phyloP scores from a whole-genome alignment of 352 stramenopile genomes.

The Paralagenidium karlingii region DNA sequence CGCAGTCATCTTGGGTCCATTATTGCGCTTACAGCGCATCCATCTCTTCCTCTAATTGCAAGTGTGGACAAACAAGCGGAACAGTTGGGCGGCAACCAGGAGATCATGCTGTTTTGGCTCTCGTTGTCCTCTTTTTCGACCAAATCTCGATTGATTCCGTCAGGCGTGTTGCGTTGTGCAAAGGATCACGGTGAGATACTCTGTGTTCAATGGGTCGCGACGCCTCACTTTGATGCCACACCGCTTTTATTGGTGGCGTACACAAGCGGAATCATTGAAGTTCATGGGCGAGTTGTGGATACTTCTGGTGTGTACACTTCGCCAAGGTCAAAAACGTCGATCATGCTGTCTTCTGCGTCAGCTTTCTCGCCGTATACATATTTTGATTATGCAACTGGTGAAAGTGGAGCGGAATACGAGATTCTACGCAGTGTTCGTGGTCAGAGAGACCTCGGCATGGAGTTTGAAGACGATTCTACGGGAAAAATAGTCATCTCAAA shows the following conservation, averaged over 20 bases:
- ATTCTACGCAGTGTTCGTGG: slow-evolving; percentile 28
- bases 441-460: slow-evolving; percentile 20
- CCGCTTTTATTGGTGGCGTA: slow-evolving; percentile 59
- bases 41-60: slow-evolving; percentile 58
- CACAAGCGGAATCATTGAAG: slow-evolving; percentile 33
- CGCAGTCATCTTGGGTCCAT: slow-evolving; percentile 41
- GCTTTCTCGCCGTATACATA: slow-evolving; percentile 61
- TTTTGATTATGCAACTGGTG: slow-evolving; percentile 50
- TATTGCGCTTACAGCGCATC: slow-evolving; percentile 47
- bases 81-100: slow-evolving; percentile 18
- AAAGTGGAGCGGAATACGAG: slow-evolving; percentile 59
- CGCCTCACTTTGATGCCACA: slow-evolving; percentile 66
- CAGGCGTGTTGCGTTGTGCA: slow-evolving; percentile 45
- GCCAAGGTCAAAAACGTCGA: neutral
- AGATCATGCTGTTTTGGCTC: slow-evolving; percentile 76
- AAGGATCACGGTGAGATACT: slow-evolving; percentile 31
- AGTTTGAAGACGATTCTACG: slow-evolving; percentile 13
- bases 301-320: slow-evolving; percentile 19
- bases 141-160: slow-evolving; percentile 65
- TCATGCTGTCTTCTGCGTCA: slow-evolving; percentile 7
- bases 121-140: slow-evolving; percentile 75
- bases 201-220: slow-evolving; percentile 74
- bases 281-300: slow-evolving; percentile 44
- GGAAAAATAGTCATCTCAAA: slow-evolving; percentile 22
- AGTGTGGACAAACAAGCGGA: slow-evolving; percentile 27